A percentile compares a stretch with the other conserved stretches of the same genome.
These are phyloP conservation scores for Penicillium roqueforti DNA, from an alignment of 495 filamentous ascomycete genomes.

Conservation along the genomic window DNA sequence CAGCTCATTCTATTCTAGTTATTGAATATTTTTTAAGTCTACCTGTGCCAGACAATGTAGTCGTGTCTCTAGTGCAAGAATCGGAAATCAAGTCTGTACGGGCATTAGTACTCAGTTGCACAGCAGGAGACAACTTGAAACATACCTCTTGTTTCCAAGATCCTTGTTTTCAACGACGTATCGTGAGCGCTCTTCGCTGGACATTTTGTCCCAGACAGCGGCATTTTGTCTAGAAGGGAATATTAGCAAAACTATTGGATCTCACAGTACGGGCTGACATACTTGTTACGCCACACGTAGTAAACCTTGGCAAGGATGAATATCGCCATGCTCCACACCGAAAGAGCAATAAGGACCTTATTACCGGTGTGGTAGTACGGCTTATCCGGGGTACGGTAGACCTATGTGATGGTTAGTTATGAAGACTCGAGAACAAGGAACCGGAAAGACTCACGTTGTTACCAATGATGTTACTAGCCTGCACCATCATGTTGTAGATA, in stretches of 20 bases:
- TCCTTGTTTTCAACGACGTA: constrained; percentile 65
- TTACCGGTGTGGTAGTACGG: constrained; percentile 66
- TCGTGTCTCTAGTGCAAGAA: constrained; percentile 44
- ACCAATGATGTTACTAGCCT: constrained; percentile 57
- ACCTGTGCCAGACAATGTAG: neutral
- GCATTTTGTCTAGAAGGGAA: constrained; percentile 31
- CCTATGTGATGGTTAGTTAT: constrained; percentile 26
- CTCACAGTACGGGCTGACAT: constrained; percentile 12
- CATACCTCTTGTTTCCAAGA: constrained; percentile 64
- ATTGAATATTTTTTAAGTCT: neutral
- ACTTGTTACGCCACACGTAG: constrained; percentile 59
- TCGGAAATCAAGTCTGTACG: constrained; percentile 48
- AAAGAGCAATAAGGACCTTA: constrained; percentile 55
- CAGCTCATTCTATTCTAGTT: neutral
- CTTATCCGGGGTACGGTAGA: constrained; percentile 62
- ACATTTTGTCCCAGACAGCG: constrained; percentile 56
- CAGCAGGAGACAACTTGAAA: neutral
- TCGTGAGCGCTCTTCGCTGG: constrained; percentile 51
- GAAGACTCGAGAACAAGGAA: neutral
- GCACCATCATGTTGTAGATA: constrained; percentile 74
- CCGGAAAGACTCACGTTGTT: constrained; percentile 58
- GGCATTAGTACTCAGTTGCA: neutral
- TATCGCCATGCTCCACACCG: constrained; percentile 48
- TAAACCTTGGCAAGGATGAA: constrained; percentile 56
- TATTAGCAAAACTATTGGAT: neutral